Conservation (phyloP, 2,329 filamentous ascomycete species). For the Coleophoma cylindrospora region DNA sequence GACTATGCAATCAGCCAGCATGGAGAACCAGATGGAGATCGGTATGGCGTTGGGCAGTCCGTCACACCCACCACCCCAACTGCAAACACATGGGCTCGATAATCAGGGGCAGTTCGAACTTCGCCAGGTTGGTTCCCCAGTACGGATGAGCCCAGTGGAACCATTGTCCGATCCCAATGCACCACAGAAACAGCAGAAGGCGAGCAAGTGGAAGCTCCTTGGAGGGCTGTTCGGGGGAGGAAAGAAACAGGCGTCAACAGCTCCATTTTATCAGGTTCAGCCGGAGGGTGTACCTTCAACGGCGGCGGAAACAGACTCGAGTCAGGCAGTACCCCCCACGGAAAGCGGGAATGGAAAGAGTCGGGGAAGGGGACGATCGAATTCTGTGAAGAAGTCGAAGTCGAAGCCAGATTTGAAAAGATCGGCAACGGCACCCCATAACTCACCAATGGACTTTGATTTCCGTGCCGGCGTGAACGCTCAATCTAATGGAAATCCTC, state of each 20-base stretch:
- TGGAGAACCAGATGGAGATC: conserved; percentile 36
- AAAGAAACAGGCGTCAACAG: conserved; percentile 29
- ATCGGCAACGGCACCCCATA: conserved; percentile 21
- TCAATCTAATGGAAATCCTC: conserved; percentile 5
- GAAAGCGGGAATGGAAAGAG: conserved; percentile 8
- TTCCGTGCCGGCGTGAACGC: conserved; percentile 15
- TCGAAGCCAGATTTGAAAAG: conserved; percentile 19
- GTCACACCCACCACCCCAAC: conserved; percentile 28
- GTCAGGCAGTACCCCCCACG: background rate
- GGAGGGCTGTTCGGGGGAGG: conserved; percentile 39
- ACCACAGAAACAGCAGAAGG: conserved; percentile 30
- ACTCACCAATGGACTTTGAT: conserved; percentile 16
- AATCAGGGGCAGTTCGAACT: conserved; percentile 7
- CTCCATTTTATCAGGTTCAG: conserved; percentile 25
- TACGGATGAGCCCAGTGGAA: conserved; percentile 11
- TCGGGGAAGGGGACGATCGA: conserved; percentile 14
- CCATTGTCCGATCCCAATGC: conserved; percentile 4
- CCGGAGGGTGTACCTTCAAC: conserved; percentile 10
- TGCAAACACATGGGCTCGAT: conserved; percentile 2
- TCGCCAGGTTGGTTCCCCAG: conserved; percentile 13
- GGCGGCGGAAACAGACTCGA: conserved; percentile 3
- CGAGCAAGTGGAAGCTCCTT: conserved; percentile 56
- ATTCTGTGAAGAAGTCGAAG: conserved; percentile 15
- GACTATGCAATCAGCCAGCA: conserved; percentile 6
- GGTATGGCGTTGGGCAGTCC: conserved; percentile 74